Evolutionary conservation across 2,329 filamentous ascomycete species (phyloP), one percentile per base, ranked within the genome.

Genomic region (Piedraia hortae): DNA sequence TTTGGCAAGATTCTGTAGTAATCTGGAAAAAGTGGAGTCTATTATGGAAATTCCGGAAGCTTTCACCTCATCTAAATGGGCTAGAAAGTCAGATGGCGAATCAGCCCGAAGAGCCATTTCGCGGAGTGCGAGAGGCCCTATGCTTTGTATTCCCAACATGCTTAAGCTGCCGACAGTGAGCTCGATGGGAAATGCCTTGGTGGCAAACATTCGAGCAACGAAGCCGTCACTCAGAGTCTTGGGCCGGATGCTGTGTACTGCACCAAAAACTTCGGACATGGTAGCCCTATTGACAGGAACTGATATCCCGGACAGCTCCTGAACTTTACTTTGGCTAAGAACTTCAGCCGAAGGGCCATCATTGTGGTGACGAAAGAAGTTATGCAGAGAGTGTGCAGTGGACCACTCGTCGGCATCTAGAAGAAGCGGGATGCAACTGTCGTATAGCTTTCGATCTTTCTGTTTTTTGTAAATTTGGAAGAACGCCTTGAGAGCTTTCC

Each of bases 191-290:
- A 85, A 56, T 42, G 73, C 71, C 26, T 54, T 67, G 2, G 66
- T 71, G 6, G 78, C 78, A 39, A 90, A 80, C 48, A 77, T 64
- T 30, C 67, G 61, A n/a, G 78, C 71, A 10, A 72, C 69, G 14
- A 88, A 56, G 1, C 51, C 46, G 40, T 85, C 74, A 35, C 61
- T 68, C 20, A 54, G 42, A 17, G 46, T 39, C 16, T 52, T 50
- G n/a, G 46, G 44, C 14, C 45, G 46, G 23, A 47, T 45, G 13
- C 50, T 37, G 24, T 47, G 43, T 4, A 39, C 46, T 16, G 47
- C 44, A 9, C 49, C 49, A n/a, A 41, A 27, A 9, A 38, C 18
- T 5, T 28, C 26, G 13, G 34, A 37, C 36, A 41, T 37, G 6
- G 25, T 21, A 3, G 31, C 28, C 10, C 37, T 30, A 7, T 25